These are phyloP conservation scores for Solanum lignicaule DNA, from an alignment of 257 asterid species.

Conservation along the genomic window DNA sequence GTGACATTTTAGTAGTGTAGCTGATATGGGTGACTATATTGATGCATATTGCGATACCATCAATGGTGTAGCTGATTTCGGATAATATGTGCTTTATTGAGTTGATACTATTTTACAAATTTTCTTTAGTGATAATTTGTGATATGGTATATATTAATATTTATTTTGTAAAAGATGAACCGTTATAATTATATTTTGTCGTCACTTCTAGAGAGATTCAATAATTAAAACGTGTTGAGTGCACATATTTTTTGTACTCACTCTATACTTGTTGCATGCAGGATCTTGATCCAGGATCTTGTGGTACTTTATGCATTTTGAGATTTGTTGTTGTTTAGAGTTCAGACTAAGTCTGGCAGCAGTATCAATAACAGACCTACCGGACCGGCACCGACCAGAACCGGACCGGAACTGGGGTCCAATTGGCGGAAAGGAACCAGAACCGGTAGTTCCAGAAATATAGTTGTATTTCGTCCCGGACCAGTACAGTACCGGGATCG, in stretches of 20 bases:
- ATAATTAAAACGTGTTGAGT: not conserved
- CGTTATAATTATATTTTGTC: no score
- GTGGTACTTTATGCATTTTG: not conserved
- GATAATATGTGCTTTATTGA: not conserved
- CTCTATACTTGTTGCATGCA: not conserved
- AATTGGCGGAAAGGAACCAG: no score
- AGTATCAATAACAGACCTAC: no score
- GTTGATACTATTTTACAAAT: not conserved
- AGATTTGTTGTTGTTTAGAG: not conserved
- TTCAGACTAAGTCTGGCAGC: not conserved
- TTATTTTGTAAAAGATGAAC: not conserved
- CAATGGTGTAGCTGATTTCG: not conserved
- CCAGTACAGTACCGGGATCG: no score
- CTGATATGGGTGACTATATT: not conserved
- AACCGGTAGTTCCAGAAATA: no score
- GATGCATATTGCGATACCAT: not conserved
- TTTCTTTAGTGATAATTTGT: not conserved
- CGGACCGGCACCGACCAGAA: no score
- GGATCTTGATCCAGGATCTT: not conserved
- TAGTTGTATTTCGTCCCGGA: no score
- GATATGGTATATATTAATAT: not conserved
- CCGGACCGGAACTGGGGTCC: no score
- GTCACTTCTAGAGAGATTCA: not conserved
- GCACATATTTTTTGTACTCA: not conserved
- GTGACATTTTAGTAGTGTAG: not conserved